Percentiles rank a stretch among this genome's conserved stretches.
Conservation (phyloP, 2,329 filamentous ascomycete genomes). For the Penicillium sp. region DNA sequence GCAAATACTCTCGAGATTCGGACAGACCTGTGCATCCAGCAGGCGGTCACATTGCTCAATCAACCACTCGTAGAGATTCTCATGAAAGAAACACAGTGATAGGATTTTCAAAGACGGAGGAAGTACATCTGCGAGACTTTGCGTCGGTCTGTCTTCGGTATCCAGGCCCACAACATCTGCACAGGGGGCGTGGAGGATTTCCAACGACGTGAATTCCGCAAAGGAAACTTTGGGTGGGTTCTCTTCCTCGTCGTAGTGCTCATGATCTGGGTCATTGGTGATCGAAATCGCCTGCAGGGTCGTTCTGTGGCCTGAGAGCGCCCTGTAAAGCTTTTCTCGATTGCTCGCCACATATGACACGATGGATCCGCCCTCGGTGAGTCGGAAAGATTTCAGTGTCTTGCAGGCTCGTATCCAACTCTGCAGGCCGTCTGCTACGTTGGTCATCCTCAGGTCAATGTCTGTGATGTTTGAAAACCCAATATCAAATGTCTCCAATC, state of each 20-base stretch:
- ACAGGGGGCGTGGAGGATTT: neutral
- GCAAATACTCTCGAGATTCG: neutral
- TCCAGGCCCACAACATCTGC: neutral
- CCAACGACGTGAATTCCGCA: neutral
- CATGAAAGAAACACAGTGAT: neutral
- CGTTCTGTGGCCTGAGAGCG: neutral
- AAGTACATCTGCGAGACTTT: neutral
- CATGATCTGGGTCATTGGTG: neutral
- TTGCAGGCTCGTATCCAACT: neutral
- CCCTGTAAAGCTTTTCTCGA: neutral
- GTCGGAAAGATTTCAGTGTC: neutral
- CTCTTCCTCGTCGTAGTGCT: neutral
- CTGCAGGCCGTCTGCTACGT: neutral
- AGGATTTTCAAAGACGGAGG: neutral
- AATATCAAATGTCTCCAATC: neutral
- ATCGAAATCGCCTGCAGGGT: neutral
- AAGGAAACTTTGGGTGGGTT: neutral
- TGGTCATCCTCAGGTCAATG: neutral
- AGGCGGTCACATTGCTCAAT: neutral
- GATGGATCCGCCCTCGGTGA: neutral
- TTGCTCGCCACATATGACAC: neutral
- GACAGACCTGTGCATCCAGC: neutral
- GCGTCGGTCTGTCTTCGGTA: neutral
- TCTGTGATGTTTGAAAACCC: neutral
- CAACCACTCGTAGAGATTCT: neutral